Conservation (phyloP, 2,329 filamentous ascomycete genomes). For the Phoma sp. region DNA sequence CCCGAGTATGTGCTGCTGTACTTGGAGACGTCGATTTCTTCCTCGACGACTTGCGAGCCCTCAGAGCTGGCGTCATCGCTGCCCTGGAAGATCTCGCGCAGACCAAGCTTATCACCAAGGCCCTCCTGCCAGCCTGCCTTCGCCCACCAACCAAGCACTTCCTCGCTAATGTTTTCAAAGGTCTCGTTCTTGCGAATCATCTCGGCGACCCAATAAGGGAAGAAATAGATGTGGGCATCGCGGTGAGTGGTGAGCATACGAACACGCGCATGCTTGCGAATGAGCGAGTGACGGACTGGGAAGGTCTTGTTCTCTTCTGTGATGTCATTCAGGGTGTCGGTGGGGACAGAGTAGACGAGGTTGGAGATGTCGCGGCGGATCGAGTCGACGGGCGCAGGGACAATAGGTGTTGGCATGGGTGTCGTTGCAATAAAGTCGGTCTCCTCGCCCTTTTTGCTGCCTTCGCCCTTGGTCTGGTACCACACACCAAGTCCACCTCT, state of each 20-base stretch:
- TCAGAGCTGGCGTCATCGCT: conserved; percentile 48
- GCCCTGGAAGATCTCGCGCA: conserved; percentile 68
- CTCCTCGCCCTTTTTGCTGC: conserved; percentile 84
- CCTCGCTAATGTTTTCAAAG: conserved; percentile 87
- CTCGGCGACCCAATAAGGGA: conserved; percentile 89
- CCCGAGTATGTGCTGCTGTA: conserved; percentile 59
- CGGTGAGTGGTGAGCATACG: conserved; percentile 83
- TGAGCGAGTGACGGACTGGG: conserved; percentile 75
- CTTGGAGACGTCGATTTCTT: conserved; percentile 60
- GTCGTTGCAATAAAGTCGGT: conserved; percentile 88
- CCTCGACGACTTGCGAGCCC: conserved; percentile 50
- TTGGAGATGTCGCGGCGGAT: conserved; percentile 73
- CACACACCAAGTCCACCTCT: conserved; percentile 87
- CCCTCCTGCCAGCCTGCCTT: conserved; percentile 91
- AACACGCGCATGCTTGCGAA: conserved; percentile 75
- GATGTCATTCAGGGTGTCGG: conserved; percentile 84
- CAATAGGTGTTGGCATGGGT: conserved; percentile 64
- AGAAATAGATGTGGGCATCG: conserved; percentile 93
- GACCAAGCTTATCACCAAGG: conserved; percentile 75
- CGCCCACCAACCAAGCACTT: conserved; percentile 93
- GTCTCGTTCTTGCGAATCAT: conserved; percentile 79
- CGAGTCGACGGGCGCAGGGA: conserved; percentile 67
- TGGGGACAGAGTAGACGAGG: conserved; percentile 84
- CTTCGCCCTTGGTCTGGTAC: conserved; percentile 83
- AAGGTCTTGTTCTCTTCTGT: conserved; percentile 76